Evolutionary conservation across 495 filamentous ascomycete genomes (phyloP).

Genomic region (Filosporella fistucella): DNA sequence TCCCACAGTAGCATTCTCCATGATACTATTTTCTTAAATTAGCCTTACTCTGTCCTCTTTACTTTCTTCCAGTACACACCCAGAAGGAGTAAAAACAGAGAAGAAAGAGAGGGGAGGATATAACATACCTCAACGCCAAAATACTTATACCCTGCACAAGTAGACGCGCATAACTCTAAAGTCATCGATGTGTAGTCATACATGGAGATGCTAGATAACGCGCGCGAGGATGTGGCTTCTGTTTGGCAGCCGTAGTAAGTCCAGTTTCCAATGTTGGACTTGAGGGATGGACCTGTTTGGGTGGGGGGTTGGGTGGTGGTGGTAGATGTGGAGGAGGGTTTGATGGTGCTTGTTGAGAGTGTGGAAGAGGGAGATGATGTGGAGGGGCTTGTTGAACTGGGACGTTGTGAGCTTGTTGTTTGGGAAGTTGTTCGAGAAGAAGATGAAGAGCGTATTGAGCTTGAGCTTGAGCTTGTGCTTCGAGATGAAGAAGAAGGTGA

Average conservation of each 20-base stretch:
- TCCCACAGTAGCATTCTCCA: constrained; percentile 40
- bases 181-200: constrained; percentile 45
- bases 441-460: neutral
- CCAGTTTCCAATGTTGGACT: constrained; percentile 26
- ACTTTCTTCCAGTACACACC: too few relatives aligned
- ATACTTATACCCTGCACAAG: constrained; percentile 32
- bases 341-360: constrained; percentile 22
- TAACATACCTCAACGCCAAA: constrained; percentile 49
- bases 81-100: too few relatives aligned
- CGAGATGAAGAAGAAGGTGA: too few relatives aligned
- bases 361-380: neutral
- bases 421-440: neutral
- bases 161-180: constrained; percentile 37
- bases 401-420: neutral
- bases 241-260: constrained; percentile 27
- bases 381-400: neutral
- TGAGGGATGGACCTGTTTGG: constrained; percentile 16
- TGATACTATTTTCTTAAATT: too few relatives aligned
- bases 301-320: constrained; percentile 9
- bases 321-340: constrained; percentile 4
- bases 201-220: constrained; percentile 23
- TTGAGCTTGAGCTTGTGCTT: neutral
- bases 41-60: too few relatives aligned
- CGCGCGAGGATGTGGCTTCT: constrained; percentile 31
- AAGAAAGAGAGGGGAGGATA: too few relatives aligned